Conservation (phyloP, 2,329 filamentous ascomycete species). For the Shiraia bambusicola region DNA sequence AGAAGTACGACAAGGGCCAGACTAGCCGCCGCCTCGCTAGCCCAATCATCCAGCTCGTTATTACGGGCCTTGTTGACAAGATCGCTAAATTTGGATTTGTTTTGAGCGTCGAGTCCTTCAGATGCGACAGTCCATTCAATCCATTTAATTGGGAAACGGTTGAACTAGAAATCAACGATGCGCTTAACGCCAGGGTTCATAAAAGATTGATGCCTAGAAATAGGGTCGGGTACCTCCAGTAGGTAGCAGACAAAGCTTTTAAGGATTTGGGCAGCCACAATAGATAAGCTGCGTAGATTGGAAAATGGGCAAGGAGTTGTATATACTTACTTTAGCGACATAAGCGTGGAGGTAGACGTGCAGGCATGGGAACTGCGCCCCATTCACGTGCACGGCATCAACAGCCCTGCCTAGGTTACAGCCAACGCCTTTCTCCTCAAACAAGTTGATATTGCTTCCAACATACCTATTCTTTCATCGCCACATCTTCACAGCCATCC, state of each 20-base stretch:
- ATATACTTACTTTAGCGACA: too few species aligned
- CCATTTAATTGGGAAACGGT: conserved; percentile 15
- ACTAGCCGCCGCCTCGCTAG: conserved; percentile 5
- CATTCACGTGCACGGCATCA: background rate
- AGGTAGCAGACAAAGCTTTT: too few species aligned
- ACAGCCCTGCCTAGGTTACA: too few species aligned
- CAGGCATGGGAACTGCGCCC: background rate
- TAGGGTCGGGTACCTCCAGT: too few species aligned
- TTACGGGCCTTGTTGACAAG: conserved; percentile 13
- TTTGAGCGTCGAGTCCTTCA: conserved; percentile 12
- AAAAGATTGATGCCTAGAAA: too few species aligned
- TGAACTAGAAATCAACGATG: conserved; percentile 13
- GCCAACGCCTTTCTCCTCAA: background rate
- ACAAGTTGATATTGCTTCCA: background rate
- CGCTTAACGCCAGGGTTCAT: too few species aligned
- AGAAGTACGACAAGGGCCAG: conserved; percentile 12
- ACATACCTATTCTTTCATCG: conserved; percentile 1
- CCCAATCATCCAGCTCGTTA: conserved; percentile 13
- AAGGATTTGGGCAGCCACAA: too few species aligned
- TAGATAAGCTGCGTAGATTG: too few species aligned
- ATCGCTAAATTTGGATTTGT: conserved; percentile 12
- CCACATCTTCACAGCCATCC: background rate
- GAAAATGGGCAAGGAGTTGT: too few species aligned
- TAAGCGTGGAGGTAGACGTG: too few species aligned
- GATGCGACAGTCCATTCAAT: conserved; percentile 16